Percentiles rank a stretch among this genome's conserved stretches.
Evolutionary conservation across 2,329 filamentous ascomycete species (phyloP).

Genomic region (Diplodia sapinea): DNA sequence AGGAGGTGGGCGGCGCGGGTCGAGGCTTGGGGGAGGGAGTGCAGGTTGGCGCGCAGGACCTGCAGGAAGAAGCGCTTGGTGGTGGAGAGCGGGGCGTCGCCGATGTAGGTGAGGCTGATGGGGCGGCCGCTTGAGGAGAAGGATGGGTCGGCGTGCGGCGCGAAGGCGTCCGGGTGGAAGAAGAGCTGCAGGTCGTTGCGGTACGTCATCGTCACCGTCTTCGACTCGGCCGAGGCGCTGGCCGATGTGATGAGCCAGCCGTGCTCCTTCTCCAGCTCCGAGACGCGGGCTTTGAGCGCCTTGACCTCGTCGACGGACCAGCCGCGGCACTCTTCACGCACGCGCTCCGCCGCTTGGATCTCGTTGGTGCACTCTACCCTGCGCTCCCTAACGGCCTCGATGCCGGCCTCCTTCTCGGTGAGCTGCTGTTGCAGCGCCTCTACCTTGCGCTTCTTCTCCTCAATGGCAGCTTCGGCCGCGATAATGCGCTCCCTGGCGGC

Average conservation of each 20-base stretch:
- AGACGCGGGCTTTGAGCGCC: conserved; percentile 73
- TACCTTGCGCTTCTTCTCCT: conserved; percentile 71
- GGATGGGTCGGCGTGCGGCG: conserved; percentile 37
- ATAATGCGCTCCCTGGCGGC: conserved; percentile 72
- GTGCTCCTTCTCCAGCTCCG: conserved; percentile 67
- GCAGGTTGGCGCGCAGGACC: conserved; percentile 71
- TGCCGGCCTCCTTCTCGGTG: conserved; percentile 67
- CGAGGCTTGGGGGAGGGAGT: conserved; percentile 63
- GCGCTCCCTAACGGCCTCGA: conserved; percentile 67
- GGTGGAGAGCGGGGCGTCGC: conserved; percentile 63
- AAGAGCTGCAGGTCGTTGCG: conserved; percentile 73
- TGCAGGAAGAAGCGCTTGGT: conserved; percentile 79
- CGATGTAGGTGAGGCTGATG: conserved; percentile 75
- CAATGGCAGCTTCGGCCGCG: conserved; percentile 70
- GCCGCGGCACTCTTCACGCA: conserved; percentile 86
- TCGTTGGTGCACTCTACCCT: conserved; percentile 74
- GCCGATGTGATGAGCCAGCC: conserved; percentile 74
- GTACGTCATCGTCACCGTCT: conserved; percentile 74
- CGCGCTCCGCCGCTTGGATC: conserved; percentile 80
- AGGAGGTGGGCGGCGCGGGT: conserved; percentile 66
- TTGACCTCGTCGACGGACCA: conserved; percentile 85
- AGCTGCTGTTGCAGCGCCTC: conserved; percentile 70
- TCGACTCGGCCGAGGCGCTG: conserved; percentile 57
- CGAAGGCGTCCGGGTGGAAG: conserved; percentile 70
- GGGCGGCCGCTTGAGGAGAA: conserved; percentile 53